phyloP scores from a whole-genome alignment of 441 rosid genomes.

The Populus hybrid region DNA sequence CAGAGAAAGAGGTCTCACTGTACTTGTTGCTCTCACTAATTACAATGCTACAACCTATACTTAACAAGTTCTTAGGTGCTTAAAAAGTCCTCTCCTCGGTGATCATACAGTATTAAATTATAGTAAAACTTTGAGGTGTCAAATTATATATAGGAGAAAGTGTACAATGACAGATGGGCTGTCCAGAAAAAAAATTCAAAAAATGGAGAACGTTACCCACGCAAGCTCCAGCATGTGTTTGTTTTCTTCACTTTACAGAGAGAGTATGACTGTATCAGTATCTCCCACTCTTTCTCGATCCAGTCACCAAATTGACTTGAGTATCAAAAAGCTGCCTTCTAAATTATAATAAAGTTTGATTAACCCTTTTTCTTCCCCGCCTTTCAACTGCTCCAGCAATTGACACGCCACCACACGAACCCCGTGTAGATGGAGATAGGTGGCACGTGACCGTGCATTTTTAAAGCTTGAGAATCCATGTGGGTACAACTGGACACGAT shows the following conservation, averaged over 20 bases:
- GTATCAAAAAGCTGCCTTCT: constrained; percentile 21
- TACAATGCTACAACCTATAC: constrained; percentile 8
- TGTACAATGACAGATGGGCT: background rate
- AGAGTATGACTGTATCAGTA: background rate
- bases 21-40: constrained; percentile 7
- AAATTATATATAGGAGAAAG: background rate
- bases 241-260: background rate
- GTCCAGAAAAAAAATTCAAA: background rate
- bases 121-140: background rate
- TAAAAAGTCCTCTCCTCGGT: background rate
- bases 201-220: background rate
- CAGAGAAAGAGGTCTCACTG: background rate
- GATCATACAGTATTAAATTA: background rate
- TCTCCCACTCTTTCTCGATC: constrained; percentile 23
- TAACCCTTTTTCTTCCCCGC: background rate
- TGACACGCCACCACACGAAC: background rate
- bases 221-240: background rate
- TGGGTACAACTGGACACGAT: background rate
- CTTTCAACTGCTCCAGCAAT: background rate
- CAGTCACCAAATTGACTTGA: constrained; percentile 36
- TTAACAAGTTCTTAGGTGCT: background rate
- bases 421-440: constrained; percentile 6
- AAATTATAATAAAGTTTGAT: background rate
- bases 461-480: background rate
- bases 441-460: constrained; percentile 31